phyloP scores from a whole-genome alignment of 805 yeast species.

The Candida montana region DNA sequence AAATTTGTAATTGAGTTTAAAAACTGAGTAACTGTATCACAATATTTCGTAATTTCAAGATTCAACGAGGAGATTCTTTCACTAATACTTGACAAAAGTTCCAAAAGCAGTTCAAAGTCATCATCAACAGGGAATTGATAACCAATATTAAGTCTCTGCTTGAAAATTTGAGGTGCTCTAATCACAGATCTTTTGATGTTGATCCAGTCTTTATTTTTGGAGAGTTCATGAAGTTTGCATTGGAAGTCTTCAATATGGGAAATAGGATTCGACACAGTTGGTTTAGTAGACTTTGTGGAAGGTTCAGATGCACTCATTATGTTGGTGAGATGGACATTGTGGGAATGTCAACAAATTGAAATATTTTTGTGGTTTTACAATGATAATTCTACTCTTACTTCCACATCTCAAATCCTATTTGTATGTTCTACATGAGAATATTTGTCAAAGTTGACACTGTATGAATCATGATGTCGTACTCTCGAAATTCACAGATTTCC shows the following conservation, averaged over 20 bases:
- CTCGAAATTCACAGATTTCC: no score
- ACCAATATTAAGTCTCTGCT: conserved; percentile 83
- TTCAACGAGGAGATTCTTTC: conserved; percentile 10
- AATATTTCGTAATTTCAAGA: conserved; percentile 10
- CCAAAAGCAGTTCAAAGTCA: conserved; percentile 8
- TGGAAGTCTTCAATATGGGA: conserved; percentile 13
- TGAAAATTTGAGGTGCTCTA: conserved; percentile 86
- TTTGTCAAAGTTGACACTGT: no score
- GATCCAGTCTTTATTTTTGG: conserved; percentile 23
- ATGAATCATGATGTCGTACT: no score
- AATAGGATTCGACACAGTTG: neutral
- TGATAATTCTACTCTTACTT: no score
- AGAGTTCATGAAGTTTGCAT: conserved; percentile 21
- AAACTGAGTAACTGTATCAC: conserved; percentile 3
- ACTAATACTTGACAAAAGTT: conserved; percentile 4
- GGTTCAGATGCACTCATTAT: neutral
- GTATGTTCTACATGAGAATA: no score
- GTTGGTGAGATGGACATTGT: no score
- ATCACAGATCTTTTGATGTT: conserved; percentile 63
- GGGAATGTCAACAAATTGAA: no score
- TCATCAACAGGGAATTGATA: conserved; percentile 47
- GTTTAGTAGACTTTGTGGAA: neutral
- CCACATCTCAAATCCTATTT: no score
- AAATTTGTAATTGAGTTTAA: conserved; percentile 7
- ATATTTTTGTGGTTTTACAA: no score